Base-by-base conservation (phyloP, 2,329 filamentous ascomycete species). In the Fusarium citri region DNA sequence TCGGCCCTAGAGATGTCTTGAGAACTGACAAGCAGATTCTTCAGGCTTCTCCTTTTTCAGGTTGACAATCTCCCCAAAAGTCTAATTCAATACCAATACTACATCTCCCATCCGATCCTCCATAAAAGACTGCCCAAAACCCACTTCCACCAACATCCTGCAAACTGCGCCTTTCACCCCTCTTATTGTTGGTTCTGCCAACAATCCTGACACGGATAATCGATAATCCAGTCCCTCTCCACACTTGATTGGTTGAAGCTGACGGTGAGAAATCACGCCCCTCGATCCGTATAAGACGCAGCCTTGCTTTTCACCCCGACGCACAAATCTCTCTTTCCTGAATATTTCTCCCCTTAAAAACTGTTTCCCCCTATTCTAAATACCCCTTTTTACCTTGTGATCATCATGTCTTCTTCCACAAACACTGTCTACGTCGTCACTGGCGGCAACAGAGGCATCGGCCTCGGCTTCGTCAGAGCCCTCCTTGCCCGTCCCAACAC, bases 401-500 rank as follows among this genome's bases (percentile, higher is more conserved):
- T 10, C 7, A 54, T 8, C 8, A 71, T 71, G 63, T 3, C 16
- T 6, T 37, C 48, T 22, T 26, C 26, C 11, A 41, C 8, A 3
- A 77, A 73, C 31, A 78, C 74, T 8, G 74, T 81, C 16, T 80
- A 80, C 53, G 69, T 82, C 7, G 66, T 83, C 20, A 83, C 81
- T 0, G 81, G 81, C 43, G 79, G 72, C 12, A 83, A 83, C 56
- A 75, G 81, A 58, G 82, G 82, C 48, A 76, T 84, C 10, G 82
- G 82, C 5, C 70, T 77, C 11, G 81, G 80, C 2, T 72, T 84
- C 8, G 66, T 81, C 28, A 73, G 72, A 37, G 56, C 67, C 1
- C 77, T 83, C 46, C 77, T 85, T 2, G 78, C 83, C 31, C 86
- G 86, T 22, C 82, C 86, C 68, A 87, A 87, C 69, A 87, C 89